Percentiles rank a stretch among this genome's conserved stretches.
Evolutionary conservation across 1,139 yeast species (phyloP).

Genomic region (Yarrowia galli): DNA sequence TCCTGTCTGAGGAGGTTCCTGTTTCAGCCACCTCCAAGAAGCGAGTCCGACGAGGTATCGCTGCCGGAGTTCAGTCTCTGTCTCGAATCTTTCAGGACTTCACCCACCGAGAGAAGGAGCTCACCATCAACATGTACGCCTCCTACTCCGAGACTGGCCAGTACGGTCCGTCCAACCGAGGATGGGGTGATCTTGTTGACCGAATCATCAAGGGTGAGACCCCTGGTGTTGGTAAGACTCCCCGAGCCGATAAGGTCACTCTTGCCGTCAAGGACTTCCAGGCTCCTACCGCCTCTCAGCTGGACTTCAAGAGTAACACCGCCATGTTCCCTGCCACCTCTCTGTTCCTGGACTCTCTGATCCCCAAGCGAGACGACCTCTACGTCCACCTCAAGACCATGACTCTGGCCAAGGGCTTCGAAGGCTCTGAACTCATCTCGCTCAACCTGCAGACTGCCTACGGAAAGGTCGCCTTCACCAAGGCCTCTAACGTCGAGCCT

Average conservation of each 20-base stretch:
- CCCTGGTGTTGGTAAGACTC: slow-evolving; percentile 78
- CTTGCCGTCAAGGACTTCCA: slow-evolving; percentile 78
- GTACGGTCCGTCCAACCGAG: slow-evolving; percentile 60
- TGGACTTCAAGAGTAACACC: slow-evolving; percentile 53
- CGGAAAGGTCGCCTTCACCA: slow-evolving; percentile 53
- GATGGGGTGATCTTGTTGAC: slow-evolving; percentile 90
- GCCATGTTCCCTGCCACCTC: slow-evolving; percentile 48
- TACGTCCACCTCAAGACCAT: slow-evolving; percentile 47
- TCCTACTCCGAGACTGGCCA: slow-evolving; percentile 59
- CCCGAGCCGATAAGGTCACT: slow-evolving; percentile 76
- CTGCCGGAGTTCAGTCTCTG: slow-evolving; percentile 88
- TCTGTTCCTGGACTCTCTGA: slow-evolving; percentile 45
- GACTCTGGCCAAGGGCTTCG: slow-evolving; percentile 43
- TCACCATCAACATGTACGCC: slow-evolving; percentile 74
- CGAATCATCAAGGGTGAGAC: slow-evolving; percentile 79
- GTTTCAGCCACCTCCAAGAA: slow-evolving; percentile 42
- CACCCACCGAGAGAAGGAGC: slow-evolving; percentile 71
- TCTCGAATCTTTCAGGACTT: slow-evolving; percentile 76
- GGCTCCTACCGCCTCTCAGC: slow-evolving; percentile 57
- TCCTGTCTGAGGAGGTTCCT: slow-evolving; percentile 49
- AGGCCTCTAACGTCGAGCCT: slow-evolving; percentile 70
- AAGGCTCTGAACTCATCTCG: slow-evolving; percentile 42
- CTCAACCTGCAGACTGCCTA: slow-evolving; percentile 45
- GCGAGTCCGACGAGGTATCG: slow-evolving; percentile 74
- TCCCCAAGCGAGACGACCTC: slow-evolving; percentile 47